phyloP scores from a whole-genome alignment of 2,329 filamentous ascomycete genomes.

The Colletotrichum sp. region DNA sequence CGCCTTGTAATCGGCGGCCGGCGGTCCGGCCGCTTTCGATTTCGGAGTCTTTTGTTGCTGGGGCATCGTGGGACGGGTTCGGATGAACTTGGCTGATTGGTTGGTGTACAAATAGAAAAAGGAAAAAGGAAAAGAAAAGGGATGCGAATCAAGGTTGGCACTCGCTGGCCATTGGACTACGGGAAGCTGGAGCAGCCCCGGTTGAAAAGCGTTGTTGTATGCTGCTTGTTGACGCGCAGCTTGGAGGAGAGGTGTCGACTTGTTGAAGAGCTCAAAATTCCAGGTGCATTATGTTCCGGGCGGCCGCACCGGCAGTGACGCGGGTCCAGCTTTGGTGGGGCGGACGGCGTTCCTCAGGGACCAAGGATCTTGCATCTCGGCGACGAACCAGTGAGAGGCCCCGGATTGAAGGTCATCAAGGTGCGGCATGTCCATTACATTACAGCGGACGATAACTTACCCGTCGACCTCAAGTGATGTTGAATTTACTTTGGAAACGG shows the following conservation, averaged over 20 bases:
- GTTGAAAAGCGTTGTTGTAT: not conserved
- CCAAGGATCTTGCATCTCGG: conserved; percentile 7
- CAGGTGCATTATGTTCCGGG: conserved; percentile 1
- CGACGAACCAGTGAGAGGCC: not conserved
- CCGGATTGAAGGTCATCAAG: not conserved
- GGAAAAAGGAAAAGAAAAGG: conserved; percentile 5
- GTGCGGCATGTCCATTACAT: not conserved
- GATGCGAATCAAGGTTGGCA: conserved; percentile 10
- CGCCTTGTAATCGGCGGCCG: conserved; percentile 52
- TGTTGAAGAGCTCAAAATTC: conserved; percentile 17
- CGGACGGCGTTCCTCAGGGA: not conserved
- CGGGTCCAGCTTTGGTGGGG: conserved; percentile 17
- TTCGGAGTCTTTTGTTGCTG: conserved; percentile 13
- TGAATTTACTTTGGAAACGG: not conserved
- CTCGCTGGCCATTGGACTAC: conserved; percentile 15
- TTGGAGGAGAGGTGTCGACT: not conserved
- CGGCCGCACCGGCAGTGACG: not conserved
- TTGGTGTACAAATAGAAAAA: conserved; percentile 15
- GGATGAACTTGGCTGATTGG: not conserved
- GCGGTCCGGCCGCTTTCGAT: conserved; percentile 1
- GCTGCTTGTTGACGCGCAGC: not conserved
- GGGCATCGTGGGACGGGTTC: conserved; percentile 10
- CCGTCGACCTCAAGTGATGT: not conserved
- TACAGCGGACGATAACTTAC: not conserved
- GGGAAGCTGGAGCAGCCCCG: conserved; percentile 12